These are phyloP conservation scores for Gautieria morchelliformis DNA, from an alignment of 768 basidiomycete genomes.

Conservation along the genomic window DNA sequence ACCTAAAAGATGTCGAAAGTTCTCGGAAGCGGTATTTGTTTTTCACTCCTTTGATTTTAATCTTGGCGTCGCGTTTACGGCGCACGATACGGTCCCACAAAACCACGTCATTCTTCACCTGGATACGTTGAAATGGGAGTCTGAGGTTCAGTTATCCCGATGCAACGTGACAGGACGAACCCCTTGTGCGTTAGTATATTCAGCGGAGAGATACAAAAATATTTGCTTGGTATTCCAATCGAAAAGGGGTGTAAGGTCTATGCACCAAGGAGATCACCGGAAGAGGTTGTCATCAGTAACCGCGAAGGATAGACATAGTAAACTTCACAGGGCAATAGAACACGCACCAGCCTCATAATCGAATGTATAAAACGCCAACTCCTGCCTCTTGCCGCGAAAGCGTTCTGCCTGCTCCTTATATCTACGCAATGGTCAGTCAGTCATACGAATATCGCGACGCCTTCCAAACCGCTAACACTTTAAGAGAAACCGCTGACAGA, in stretches of 20 bases:
- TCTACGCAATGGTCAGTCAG: conserved; percentile 19
- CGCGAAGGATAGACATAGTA: too few species aligned
- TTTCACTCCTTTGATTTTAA: conserved; percentile 49
- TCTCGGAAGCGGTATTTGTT: conserved; percentile 85
- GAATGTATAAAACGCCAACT: conserved; percentile 74
- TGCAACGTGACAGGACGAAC: conserved; percentile 34
- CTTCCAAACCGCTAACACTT: conserved; percentile 52
- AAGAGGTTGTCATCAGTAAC: too few species aligned
- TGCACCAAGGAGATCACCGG: not conserved
- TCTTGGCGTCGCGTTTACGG: conserved; percentile 62
- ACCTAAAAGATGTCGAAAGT: conserved; percentile 66
- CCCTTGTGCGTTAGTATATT: conserved; percentile 64
- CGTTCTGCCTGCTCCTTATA: conserved; percentile 41
- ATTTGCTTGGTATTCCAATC: conserved; percentile 97
- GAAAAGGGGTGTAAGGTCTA: conserved; percentile 78
- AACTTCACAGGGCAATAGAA: not conserved
- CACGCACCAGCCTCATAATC: conserved; percentile 67
- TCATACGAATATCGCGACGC: too few species aligned
- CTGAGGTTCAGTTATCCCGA: not conserved
- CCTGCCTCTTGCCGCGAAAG: conserved; percentile 54
- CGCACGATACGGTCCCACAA: conserved; percentile 89
- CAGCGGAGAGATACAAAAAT: conserved; percentile 79
- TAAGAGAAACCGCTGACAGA: conserved; percentile 52
- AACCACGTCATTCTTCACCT: conserved; percentile 72
- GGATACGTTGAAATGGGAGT: conserved; percentile 6